A percentile compares a stretch with the other conserved stretches of the same genome.
phyloP scores from a whole-genome alignment of 345 rosid genomes.

The Brassica cretica region DNA sequence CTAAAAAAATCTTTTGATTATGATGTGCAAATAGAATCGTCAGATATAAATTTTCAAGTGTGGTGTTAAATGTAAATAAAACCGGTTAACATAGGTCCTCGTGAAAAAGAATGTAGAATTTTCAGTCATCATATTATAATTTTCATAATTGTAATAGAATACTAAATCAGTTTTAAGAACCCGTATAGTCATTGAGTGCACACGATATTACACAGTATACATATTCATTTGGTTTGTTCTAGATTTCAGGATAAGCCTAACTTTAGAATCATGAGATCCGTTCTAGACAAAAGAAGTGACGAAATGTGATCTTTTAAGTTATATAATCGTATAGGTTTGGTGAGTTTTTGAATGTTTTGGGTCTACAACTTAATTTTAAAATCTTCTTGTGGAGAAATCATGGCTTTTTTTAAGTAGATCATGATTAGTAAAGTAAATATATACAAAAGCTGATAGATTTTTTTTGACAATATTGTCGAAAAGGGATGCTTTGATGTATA shows the following conservation, averaged over 20 bases:
- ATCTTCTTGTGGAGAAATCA: not conserved
- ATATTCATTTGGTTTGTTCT: not conserved
- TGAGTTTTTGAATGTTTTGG: not conserved
- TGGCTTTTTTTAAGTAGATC: not conserved
- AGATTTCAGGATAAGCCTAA: not conserved
- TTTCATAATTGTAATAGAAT: not conserved
- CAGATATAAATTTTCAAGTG: not conserved
- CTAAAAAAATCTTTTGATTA: not conserved
- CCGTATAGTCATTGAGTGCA: not conserved
- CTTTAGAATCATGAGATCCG: not conserved
- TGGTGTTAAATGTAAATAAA: not conserved
- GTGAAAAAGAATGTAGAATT: not conserved
- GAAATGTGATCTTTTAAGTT: not conserved
- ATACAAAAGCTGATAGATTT: not conserved
- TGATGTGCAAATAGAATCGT: not conserved
- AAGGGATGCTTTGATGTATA: slow-evolving; percentile 13
- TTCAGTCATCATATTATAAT: not conserved
- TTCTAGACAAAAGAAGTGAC: not conserved
- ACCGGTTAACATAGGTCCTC: not conserved
- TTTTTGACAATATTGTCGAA: slow-evolving; percentile 24
- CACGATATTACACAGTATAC: not conserved
- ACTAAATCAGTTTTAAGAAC: not conserved
- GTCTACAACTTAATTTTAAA: not conserved
- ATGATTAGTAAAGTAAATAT: not conserved
- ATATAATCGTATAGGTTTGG: not conserved